A percentile compares a stretch with the other conserved stretches of the same genome.
Conservation (phyloP, 2,329 filamentous ascomycete species). For the Epichloe festucae region DNA sequence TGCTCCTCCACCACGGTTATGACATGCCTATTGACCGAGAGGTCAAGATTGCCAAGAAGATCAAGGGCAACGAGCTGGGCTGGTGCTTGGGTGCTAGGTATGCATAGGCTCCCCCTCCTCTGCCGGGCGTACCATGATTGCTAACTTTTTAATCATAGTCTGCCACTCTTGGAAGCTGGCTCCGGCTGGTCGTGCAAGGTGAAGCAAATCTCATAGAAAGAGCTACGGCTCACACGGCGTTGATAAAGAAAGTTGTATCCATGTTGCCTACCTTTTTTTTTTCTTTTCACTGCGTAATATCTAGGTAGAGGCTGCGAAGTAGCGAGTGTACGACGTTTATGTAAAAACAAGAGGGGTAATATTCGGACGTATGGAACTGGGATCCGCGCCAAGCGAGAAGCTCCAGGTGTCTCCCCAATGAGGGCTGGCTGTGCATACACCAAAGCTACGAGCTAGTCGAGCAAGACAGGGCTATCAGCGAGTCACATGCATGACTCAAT, state of each 20-base stretch:
- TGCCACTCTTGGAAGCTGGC: conserved; percentile 67
- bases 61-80: conserved; percentile 89
- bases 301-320: too few species aligned
- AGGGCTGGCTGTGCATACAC: neutral
- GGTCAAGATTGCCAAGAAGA: conserved; percentile 97
- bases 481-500: neutral
- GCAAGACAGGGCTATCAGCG: neutral
- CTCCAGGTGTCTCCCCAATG: neutral
- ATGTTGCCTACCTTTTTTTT: too few species aligned
- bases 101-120: conserved; percentile 19
- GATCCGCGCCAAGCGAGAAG: too few species aligned
- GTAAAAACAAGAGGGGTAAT: neutral
- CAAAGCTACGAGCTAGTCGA: neutral
- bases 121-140: neutral
- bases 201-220: conserved; percentile 50
- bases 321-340: neutral
- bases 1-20: conserved; percentile 85
- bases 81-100: conserved; percentile 97
- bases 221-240: neutral
- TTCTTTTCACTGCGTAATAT: neutral
- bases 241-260: neutral
- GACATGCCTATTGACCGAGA: conserved; percentile 96
- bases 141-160: conserved; percentile 34
- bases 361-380: too few species aligned
- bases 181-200: conserved; percentile 89